Evolutionary conservation across 345 rosid genomes (phyloP), one percentile per base, ranked within the genome.

Genomic region (Citrus cavaleriei): DNA sequence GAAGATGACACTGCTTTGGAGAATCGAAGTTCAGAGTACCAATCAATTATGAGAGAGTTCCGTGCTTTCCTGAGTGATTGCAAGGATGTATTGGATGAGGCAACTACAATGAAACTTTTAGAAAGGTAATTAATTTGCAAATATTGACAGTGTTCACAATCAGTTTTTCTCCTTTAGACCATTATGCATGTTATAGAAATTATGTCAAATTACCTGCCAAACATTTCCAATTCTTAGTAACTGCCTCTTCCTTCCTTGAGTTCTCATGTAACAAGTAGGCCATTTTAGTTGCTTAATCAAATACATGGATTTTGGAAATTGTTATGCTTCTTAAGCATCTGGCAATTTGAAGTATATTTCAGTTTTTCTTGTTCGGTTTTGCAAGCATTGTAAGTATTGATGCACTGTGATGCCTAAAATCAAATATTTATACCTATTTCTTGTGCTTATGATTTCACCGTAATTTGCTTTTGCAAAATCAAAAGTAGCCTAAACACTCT

Each of bases 81-180:
- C 90, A 93, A 93, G 85, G 95, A 94, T 87, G 99, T 94, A 54
- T 90, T 96, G 85, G 98, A 94, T 87, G 98, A 96, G 91, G 91
- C 94, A 85, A 96, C 99, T 58, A 93, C 99, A 60, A 94, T 96
- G 99, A 94, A 80, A 88, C 93, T 96, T 82, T 85, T 94, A 80
- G 98, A 96, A 84, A 91, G 99, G 99, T 96, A 89, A 81, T 34
- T 42, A 25, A 66, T 14, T 51, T 46, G 30, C 65, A 68, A 75
- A 49, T 60, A 4, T 62, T 35, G 12, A 13, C 59, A 2, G 18
- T 62, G n/a, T 35, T 73, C 72, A 65, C 34, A 58, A 30, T 78
- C 57, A 51, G 25, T 63, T 62, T 37, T 69, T 71, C 65, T 37
- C 55, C 81, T 40, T 12, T 73, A 12, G 34, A 65, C 16, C 75